Percentiles rank a stretch among this genome's conserved stretches.
Conservation (phyloP, 139 green algal genomes). For the Picochlorum costavermella region DNA sequence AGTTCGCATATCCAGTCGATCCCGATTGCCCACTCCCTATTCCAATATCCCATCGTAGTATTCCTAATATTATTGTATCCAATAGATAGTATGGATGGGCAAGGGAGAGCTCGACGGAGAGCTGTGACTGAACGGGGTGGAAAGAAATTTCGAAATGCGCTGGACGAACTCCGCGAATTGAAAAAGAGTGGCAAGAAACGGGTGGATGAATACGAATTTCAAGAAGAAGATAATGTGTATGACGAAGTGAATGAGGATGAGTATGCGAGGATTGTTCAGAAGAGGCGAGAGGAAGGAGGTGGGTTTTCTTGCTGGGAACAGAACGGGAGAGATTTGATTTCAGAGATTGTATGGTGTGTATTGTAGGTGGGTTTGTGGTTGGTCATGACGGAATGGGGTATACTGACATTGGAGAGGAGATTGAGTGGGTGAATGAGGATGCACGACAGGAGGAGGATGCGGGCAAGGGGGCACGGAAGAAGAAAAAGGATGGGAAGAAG, state of each 20-base stretch:
- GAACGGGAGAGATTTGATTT: no score
- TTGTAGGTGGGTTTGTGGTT: slow-evolving; percentile 65
- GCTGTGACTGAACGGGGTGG: background rate
- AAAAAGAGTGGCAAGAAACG: slow-evolving; percentile 41
- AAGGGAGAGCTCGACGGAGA: slow-evolving; percentile 4
- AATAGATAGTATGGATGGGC: slow-evolving; percentile 7
- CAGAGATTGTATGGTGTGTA: background rate
- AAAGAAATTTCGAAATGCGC: slow-evolving; percentile 22
- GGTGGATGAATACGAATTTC: slow-evolving; percentile 52
- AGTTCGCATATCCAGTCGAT: background rate
- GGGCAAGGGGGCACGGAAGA: slow-evolving; percentile 12
- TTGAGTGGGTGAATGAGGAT: slow-evolving; percentile 51
- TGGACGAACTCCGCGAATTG: slow-evolving; percentile 35
- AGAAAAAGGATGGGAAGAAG: slow-evolving; percentile 16
- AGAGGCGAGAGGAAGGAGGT: slow-evolving; percentile 73
- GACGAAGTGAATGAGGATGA: slow-evolving; percentile 82
- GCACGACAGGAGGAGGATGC: slow-evolving; percentile 5
- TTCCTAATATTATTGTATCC: slow-evolving; percentile 1
- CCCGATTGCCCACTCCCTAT: background rate
- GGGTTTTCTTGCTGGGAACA: background rate
- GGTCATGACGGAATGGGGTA: slow-evolving; percentile 76
- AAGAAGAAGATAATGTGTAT: slow-evolving; percentile 78
- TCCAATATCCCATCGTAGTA: slow-evolving; percentile 4
- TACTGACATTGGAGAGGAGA: slow-evolving; percentile 81
- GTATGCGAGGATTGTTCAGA: slow-evolving; percentile 76